These are phyloP conservation scores for Arabis alpina DNA, from an alignment of 345 rosid species.

Conservation along the genomic window DNA sequence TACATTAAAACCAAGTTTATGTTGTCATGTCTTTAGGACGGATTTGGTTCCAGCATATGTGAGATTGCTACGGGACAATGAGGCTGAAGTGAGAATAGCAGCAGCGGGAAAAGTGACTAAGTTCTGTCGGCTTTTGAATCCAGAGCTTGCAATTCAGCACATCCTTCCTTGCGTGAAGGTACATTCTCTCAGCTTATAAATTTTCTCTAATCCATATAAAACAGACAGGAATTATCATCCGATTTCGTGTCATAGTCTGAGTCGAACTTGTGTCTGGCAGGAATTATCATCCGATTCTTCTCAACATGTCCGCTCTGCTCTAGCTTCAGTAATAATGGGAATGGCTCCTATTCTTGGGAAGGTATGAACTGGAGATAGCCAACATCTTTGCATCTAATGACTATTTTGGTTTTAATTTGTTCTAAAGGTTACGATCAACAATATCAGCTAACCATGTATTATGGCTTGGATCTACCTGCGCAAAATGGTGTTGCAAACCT, in stretches of 20 bases:
- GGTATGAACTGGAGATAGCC: slow-evolving; percentile 44
- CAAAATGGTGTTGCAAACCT: not conserved
- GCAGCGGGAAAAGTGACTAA: slow-evolving; percentile 99
- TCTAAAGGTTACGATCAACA: not conserved
- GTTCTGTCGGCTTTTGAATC: slow-evolving; percentile 84
- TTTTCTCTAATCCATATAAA: not conserved
- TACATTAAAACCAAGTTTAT: not conserved
- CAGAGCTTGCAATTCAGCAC: slow-evolving; percentile 83
- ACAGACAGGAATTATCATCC: not conserved
- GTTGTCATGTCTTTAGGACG: slow-evolving; percentile 49
- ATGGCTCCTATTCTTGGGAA: slow-evolving; percentile 94
- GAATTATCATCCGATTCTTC: slow-evolving; percentile 97
- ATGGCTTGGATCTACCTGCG: not conserved
- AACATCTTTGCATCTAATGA: slow-evolving; percentile 3
- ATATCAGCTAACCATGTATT: not conserved
- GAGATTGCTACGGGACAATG: slow-evolving; percentile 93
- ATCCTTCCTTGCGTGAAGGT: slow-evolving; percentile 98
- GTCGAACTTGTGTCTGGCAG: slow-evolving; percentile 60
- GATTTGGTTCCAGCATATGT: slow-evolving; percentile 97
- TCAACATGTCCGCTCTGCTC: slow-evolving; percentile 96
- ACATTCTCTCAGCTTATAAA: slow-evolving; percentile 2
- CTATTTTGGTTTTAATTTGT: not conserved
- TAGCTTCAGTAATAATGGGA: slow-evolving; percentile 98
- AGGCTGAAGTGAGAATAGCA: slow-evolving; percentile 99
- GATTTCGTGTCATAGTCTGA: not conserved